phyloP scores from a whole-genome alignment of 2,329 filamentous ascomycete species.

The Thermomyces lanuginosus region DNA sequence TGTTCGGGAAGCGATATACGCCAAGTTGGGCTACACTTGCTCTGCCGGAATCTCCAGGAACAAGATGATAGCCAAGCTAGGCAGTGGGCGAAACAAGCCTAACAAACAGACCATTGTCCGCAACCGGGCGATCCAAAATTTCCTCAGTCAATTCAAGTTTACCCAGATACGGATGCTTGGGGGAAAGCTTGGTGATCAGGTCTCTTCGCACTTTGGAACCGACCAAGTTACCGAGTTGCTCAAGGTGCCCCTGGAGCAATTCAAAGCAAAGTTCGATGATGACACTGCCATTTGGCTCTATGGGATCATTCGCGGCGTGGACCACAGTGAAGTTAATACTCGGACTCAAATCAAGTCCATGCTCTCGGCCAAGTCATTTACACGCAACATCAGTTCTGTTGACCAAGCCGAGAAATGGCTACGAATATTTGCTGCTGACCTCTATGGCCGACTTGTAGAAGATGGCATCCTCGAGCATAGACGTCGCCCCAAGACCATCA shows the following conservation, averaged over 20 bases:
- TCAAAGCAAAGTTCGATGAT: constrained; percentile 63
- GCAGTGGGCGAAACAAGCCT: constrained; percentile 81
- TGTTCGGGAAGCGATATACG: constrained; percentile 52
- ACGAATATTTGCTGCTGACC: constrained; percentile 79
- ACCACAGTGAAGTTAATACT: constrained; percentile 74
- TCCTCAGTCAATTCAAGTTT: constrained; percentile 73
- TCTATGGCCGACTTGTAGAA: constrained; percentile 75
- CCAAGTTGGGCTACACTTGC: constrained; percentile 70
- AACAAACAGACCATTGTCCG: constrained; percentile 90
- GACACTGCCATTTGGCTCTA: constrained; percentile 79
- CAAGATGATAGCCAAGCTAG: constrained; percentile 90
- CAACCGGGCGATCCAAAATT: constrained; percentile 62
- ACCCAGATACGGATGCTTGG: constrained; percentile 92
- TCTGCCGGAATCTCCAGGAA: constrained; percentile 78
- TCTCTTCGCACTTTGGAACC: constrained; percentile 64
- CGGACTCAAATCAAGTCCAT: constrained; percentile 92
- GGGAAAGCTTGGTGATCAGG: constrained; percentile 80
- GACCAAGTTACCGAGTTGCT: constrained; percentile 64
- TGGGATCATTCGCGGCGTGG: constrained; percentile 68
- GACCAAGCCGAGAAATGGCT: constrained; percentile 77
- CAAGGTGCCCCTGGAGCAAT: constrained; percentile 52
- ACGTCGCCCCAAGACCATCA: constrained; percentile 70
- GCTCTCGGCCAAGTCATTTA: constrained; percentile 90
- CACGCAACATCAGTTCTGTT: constrained; percentile 59
- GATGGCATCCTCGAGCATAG: constrained; percentile 80